Base-by-base conservation (phyloP, 2,329 filamentous ascomycete genomes). In the Xylariaceae sp. region DNA sequence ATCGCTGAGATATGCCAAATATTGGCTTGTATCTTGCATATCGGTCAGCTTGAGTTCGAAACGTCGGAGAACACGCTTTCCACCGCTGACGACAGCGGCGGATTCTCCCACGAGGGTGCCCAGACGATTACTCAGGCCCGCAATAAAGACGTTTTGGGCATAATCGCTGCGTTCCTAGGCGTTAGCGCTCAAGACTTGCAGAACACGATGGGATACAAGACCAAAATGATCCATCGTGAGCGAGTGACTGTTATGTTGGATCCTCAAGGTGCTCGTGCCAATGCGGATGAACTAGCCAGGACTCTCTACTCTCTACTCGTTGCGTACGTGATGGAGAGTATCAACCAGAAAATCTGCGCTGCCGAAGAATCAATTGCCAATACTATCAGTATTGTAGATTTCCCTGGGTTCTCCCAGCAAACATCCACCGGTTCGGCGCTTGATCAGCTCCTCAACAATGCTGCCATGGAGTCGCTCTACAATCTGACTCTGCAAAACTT, bases 191-290 rank as follows among this genome's bases (percentile, higher is more conserved):
- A 81, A 39, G 88, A 95, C 49, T 75, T 98, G 5, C 91, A 98
- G 69, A 83, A 80, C 32, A 95, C 89, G 22, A 74, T 98, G 47
- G 89, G 91, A 3, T 95, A 96, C 74, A 94, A 95, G 71, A 97
- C 90, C 17, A 96, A 95, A 75, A 96, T 93, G 56, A 85, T 98
- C 45, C 88, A 94, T 62, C 86, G 90, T 53, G 93, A 98, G 73
- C 85, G 93, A 44, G 93, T 98, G n/a, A 98, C 93, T 0, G 88
- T 98, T 54, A 95, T 98, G 91, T 79, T 98, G 25, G 93, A 98
- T 62, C 88, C 92, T 6, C 83, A 82, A 46, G 93, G 93, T 32
- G 93, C 93, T 37, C 85, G 90, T 40, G 85, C 82, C 32, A 96
- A 96, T 57, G 93, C 93, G 14, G 91, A 97, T 61, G 93, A 97